Evolutionary conservation across 73 alveolate species (phyloP), one percentile per base, ranked within the genome.

Genomic region (Urostyla sp.): DNA sequence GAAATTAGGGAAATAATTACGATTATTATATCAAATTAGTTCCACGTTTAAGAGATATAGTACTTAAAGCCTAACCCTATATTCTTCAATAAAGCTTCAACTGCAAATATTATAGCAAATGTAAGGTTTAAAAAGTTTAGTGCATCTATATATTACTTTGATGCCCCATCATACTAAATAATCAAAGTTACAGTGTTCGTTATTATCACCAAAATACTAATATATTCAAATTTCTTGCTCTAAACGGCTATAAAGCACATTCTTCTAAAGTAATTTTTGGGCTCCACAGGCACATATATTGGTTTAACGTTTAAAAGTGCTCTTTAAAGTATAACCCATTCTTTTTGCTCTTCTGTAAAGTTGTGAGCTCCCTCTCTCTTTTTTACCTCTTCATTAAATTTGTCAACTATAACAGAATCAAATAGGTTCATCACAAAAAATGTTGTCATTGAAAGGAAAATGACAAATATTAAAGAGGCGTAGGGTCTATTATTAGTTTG

Each of bases 341-440:
- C 90, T 53, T 75, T 83, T 48, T 89, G 78, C 31, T 46, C 80
- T 10, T 37, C 74, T 2, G 86, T 75, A 32, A 89, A 53, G 46
- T 57, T 56, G 48, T 51, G 72, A 21, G 88, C 30, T 7, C 96
- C 96, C 8, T 84, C 85, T 35, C 53, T 51, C 50, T 85, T 86
- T 51, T 67, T 56, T 43, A 53, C 59, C 23, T 87, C 78, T 50
- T 89, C 93, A 38, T 63, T 73, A 59, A 89, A 89, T 44, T 89
- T 89, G 51, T 85, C 91, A 21, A 89, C 87, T 15, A 89, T 78
- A 20, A 80, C 90, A 1, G 93, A 91, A 24, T 85, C 53, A 69
- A 83, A 89, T 27, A 89, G 73, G 40, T 89, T 89, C 91, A 89
- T 75, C 28, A 89, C 83, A 78, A 89, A 89, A 85, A 89, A 89